phyloP scores from a whole-genome alignment of 345 rosid genomes.

The Dovyalis caffra region DNA sequence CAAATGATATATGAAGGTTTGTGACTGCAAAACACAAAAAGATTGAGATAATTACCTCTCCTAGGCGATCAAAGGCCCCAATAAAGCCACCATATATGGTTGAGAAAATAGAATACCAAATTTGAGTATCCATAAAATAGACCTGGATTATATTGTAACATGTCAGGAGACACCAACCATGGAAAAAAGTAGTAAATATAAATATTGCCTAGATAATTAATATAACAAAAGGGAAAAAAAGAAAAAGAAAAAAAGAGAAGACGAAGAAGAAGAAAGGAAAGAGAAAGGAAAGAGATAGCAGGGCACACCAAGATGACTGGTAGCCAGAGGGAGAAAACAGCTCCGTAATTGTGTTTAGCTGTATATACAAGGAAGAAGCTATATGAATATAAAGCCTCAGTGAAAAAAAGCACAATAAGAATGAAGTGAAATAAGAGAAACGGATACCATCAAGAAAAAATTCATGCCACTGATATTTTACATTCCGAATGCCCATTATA shows the following conservation, averaged over 20 bases:
- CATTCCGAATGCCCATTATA: constrained; percentile 63
- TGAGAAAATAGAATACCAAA: constrained; percentile 89
- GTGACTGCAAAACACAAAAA: no score
- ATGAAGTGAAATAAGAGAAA: constrained; percentile 1
- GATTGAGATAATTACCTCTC: constrained; percentile 65
- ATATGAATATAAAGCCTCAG: constrained; percentile 10
- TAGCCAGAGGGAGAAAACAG: constrained; percentile 76
- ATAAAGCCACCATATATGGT: constrained; percentile 85
- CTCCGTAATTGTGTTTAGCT: constrained; percentile 75
- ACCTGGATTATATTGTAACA: constrained; percentile 49
- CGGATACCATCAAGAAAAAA: constrained; percentile 72
- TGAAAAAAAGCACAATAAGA: constrained; percentile 13
- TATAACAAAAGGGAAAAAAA: no score
- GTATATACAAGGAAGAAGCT: constrained; percentile 25
- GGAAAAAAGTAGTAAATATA: background rate
- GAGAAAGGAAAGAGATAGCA: background rate
- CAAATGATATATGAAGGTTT: no score
- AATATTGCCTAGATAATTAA: no score
- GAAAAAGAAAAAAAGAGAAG: no score
- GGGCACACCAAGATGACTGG: constrained; percentile 68
- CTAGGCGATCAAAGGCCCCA: constrained; percentile 94
- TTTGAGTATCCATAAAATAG: constrained; percentile 94
- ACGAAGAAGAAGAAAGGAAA: background rate
- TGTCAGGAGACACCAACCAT: constrained; percentile 4
- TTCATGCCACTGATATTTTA: constrained; percentile 88